phyloP scores from a whole-genome alignment of 164 flowering plant genomes.

The Aristolochia fimbriata region DNA sequence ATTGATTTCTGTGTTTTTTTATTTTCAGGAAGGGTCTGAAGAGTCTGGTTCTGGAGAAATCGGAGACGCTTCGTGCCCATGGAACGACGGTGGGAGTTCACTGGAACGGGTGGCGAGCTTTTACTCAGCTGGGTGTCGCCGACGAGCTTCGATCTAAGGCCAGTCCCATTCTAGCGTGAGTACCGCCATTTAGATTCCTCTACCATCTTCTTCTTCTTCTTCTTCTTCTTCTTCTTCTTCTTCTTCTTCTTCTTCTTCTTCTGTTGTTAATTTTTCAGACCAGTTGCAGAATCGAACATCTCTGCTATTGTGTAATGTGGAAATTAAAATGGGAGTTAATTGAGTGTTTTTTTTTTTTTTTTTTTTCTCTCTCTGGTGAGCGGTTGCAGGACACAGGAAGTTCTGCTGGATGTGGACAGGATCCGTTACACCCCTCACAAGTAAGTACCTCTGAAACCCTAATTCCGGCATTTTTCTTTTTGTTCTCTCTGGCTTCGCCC shows the following conservation, averaged over 20 bases:
- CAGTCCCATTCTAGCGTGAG: constrained; percentile 3
- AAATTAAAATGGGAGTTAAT: no score
- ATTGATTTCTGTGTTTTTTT: no score
- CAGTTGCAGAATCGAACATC: no score
- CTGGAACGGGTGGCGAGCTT: constrained; percentile 45
- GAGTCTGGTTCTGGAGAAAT: constrained; percentile 21
- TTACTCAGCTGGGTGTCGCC: constrained; percentile 36
- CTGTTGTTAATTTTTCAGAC: no score
- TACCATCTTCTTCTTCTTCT: no score
- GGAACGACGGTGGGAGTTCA: constrained; percentile 19
- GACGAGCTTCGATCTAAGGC: constrained; percentile 23
- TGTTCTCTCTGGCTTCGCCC: no score
- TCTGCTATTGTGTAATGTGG: no score
- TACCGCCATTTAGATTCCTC: no score
- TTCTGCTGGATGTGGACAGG: constrained; percentile 7
- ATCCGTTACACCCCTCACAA: constrained; percentile 3
- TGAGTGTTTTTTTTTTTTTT: no score
- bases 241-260: not conserved
- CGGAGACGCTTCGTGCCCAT: constrained; percentile 13
- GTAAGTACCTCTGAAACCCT: constrained; percentile 6
- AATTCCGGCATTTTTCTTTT: no score
- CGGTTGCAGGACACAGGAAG: constrained; percentile 14
- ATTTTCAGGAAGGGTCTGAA: constrained; percentile 17
- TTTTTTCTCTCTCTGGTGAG: no score
- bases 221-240: not conserved